Conservation (phyloP, 2,329 filamentous ascomycete species). For the Colletotrichum graminicola region DNA sequence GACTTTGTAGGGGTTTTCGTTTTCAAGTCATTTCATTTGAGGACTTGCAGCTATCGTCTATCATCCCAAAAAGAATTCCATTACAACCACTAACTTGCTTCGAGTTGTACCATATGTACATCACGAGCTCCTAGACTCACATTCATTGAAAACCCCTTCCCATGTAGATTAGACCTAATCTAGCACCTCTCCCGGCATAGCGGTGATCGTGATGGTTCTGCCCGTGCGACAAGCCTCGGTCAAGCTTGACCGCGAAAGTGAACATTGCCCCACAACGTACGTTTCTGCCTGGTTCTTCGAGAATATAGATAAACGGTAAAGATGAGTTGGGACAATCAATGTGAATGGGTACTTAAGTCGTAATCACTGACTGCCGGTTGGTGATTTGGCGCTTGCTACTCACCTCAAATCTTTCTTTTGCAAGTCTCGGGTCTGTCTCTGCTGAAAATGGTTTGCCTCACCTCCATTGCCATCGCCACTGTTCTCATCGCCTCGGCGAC, state of each 20-base stretch:
- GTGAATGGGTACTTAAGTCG: background rate
- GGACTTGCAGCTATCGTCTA: no score
- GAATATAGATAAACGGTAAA: no score
- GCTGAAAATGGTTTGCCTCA: slow-evolving; percentile 7
- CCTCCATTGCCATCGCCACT: slow-evolving; percentile 1
- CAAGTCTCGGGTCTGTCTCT: background rate
- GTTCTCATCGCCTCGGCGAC: slow-evolving; percentile 10
- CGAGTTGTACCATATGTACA: background rate
- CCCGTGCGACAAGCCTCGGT: background rate
- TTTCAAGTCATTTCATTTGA: background rate
- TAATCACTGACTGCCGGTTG: background rate
- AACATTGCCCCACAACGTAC: background rate
- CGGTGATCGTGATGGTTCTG: background rate
- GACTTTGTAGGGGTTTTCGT: background rate
- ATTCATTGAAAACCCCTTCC: no score
- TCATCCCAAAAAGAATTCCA: no score
- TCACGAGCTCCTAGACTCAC: background rate
- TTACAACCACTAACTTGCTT: background rate
- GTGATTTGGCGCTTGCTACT: background rate
- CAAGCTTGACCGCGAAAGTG: background rate
- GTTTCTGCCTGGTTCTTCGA: slow-evolving; percentile 10
- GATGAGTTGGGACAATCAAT: background rate
- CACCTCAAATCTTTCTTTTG: background rate
- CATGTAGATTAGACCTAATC: background rate
- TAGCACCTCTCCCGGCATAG: background rate